A percentile compares a stretch with the other conserved stretches of the same genome.
These are phyloP conservation scores for Diaporthe australafricana DNA, from an alignment of 2,329 filamentous ascomycete species.

Conservation along the genomic window DNA sequence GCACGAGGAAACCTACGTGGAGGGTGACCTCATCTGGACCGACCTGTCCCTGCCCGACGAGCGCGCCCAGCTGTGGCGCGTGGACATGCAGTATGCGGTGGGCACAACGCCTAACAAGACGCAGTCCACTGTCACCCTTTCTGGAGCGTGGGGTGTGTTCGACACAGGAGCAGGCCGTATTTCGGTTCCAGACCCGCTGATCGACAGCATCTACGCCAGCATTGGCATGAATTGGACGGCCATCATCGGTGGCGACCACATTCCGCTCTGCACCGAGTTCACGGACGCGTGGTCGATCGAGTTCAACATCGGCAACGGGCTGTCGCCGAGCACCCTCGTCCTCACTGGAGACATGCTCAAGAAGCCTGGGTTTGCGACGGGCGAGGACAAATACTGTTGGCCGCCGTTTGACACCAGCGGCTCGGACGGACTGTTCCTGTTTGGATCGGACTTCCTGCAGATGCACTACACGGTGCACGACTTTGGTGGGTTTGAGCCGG, in stretches of 20 bases:
- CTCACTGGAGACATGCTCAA: conserved; percentile 48
- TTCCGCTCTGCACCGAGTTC: conserved; percentile 51
- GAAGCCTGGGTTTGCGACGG: conserved; percentile 46
- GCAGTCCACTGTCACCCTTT: neutral
- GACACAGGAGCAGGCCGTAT: conserved; percentile 48
- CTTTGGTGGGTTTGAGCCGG: conserved; percentile 41
- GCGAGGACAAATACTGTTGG: conserved; percentile 49
- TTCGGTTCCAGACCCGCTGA: conserved; percentile 42
- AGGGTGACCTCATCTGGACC: conserved; percentile 39
- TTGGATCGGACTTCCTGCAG: conserved; percentile 45
- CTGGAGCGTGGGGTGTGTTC: conserved; percentile 42
- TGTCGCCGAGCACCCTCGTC: conserved; percentile 40
- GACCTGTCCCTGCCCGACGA: conserved; percentile 38
- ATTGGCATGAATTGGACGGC: conserved; percentile 51
- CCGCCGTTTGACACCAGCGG: conserved; percentile 48
- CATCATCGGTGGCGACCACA: conserved; percentile 43
- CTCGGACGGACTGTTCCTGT: conserved; percentile 42
- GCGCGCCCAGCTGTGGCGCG: conserved; percentile 49
- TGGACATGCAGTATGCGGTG: conserved; percentile 38
- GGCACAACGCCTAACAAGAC: conserved; percentile 31
- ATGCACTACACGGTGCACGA: conserved; percentile 51
- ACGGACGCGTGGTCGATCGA: conserved; percentile 49
- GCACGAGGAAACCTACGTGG: conserved; percentile 45
- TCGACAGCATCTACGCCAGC: conserved; percentile 46
- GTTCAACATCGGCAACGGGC: conserved; percentile 39